Evolutionary conservation across 805 yeast genomes (phyloP), one percentile per base, ranked within the genome.

Genomic region (Sporopachydermia quercuum): DNA sequence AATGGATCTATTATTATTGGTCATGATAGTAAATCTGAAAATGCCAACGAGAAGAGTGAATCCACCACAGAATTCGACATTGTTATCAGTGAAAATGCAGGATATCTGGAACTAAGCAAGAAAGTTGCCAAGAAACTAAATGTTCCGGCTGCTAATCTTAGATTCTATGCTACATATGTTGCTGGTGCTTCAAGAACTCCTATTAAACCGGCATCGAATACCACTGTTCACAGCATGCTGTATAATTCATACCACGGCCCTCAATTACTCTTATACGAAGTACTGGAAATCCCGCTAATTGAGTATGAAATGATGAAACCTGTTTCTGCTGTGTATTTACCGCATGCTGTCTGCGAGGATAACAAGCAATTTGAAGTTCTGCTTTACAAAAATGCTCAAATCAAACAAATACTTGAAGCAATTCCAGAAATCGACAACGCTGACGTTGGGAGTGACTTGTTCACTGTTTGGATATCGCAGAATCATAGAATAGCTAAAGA

Each of bases 261-360:
- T 11, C 35, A 30, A 5, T 11, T 38, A 11, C 70, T 89, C 42
- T 78, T 77, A 47, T 89, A 81, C 54, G 96, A 89, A 51, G 58
- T 79, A 1, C 65, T 91, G 50, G 80, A 75, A 37, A 75, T 86
- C 36, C 74, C 87, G 2, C 61, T 89, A 40, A 68, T 63, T 27
- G 93, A 85, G 45, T 70, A 79, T 49, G 98, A 91, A 56, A 75
- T 70, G 45, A 70, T 84, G 76, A 72, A 73, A 43, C 57, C 74
- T 3, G 58, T 87, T 35, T 73, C 67, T 39, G 63, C 89, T 15
- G 66, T 67, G 40, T 85, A 93, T 89, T 62, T 87, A 35, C 72
- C 78, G 1, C 74, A 74, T 36, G 82, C 83, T 6, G 69, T 83
- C 37, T 66, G 81, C 37, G 80, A 78, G 47, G 82, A 67, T 8